phyloP scores from a whole-genome alignment of 78 protist genomes.

The Emiliania huxleyi region DNA sequence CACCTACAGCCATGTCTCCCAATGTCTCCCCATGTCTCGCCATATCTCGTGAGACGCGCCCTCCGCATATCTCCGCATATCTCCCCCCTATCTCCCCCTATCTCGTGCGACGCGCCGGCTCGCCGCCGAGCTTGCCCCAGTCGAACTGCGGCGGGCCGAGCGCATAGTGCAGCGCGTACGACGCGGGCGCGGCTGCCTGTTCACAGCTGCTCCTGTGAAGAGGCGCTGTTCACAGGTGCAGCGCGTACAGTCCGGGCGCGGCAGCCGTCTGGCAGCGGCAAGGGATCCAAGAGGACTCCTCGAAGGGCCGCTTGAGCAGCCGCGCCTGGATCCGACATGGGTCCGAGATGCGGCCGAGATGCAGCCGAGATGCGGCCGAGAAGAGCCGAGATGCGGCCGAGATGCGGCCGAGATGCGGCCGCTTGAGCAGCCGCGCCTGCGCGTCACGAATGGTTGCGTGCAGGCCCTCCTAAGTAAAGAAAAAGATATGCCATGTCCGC shows the following conservation, averaged over 20 bases:
- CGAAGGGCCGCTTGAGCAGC: neutral
- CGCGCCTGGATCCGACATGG: no score
- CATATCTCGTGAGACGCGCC: no score
- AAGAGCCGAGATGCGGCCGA: no score
- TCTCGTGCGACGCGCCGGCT: no score
- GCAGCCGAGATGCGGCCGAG: no score
- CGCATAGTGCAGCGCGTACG: neutral
- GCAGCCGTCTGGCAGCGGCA: neutral
- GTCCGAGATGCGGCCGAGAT: no score
- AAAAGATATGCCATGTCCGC: no score
- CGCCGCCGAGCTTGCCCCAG: neutral
- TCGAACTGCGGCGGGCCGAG: neutral
- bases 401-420: neutral
- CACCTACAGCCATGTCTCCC: no score
- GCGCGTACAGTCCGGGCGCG: neutral
- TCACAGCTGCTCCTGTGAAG: neutral
- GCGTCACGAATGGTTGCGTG: constrained; percentile 24
- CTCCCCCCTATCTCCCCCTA: no score
- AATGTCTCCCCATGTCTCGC: no score
- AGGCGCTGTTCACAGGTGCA: no score
- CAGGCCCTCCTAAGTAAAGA: constrained; percentile 30
- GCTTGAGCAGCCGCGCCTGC: neutral
- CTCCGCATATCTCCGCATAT: no score
- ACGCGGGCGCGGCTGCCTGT: neutral
- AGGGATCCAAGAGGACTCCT: neutral